Evolutionary conservation across 768 basidiomycete genomes (phyloP).

Genomic region (Amanita pallidorosea): DNA sequence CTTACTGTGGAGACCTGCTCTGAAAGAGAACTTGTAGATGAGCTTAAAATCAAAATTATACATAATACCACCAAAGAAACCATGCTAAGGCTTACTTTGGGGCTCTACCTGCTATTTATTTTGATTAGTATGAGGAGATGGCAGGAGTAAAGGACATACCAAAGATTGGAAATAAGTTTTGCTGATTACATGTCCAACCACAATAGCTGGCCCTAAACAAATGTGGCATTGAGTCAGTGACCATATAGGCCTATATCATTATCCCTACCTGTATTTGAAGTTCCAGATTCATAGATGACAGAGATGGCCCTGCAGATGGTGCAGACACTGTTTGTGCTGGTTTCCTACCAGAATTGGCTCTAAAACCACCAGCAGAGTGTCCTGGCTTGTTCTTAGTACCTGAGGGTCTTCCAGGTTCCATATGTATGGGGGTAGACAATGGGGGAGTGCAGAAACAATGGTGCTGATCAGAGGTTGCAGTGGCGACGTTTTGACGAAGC

Average conservation of each 20-base stretch:
- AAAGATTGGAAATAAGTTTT: not conserved
- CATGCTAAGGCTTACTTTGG: not conserved
- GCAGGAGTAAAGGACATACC: not conserved
- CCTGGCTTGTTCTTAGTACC: constrained; percentile 7
- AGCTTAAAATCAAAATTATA: not conserved
- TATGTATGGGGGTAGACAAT: not conserved
- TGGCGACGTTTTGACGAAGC: not conserved
- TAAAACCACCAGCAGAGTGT: constrained; percentile 1
- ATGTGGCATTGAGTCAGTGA: not conserved
- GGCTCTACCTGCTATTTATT: not conserved
- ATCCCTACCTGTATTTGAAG: not conserved
- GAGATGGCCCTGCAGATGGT: not conserved
- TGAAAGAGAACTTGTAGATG: not conserved
- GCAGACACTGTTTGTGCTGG: not conserved
- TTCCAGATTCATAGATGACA: not conserved
- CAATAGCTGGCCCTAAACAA: not conserved
- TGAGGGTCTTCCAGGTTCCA: constrained; percentile 7
- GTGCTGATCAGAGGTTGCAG: not conserved
- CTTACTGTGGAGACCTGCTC: not conserved
- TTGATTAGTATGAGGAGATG: not conserved
- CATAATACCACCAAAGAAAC: not conserved
- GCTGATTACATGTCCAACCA: not conserved
- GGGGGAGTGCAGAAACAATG: not conserved
- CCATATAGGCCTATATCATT: not conserved
- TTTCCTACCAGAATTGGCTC: no score